Conservation (phyloP, 768 basidiomycete species). For the Clitopilus passeckerianus region DNA sequence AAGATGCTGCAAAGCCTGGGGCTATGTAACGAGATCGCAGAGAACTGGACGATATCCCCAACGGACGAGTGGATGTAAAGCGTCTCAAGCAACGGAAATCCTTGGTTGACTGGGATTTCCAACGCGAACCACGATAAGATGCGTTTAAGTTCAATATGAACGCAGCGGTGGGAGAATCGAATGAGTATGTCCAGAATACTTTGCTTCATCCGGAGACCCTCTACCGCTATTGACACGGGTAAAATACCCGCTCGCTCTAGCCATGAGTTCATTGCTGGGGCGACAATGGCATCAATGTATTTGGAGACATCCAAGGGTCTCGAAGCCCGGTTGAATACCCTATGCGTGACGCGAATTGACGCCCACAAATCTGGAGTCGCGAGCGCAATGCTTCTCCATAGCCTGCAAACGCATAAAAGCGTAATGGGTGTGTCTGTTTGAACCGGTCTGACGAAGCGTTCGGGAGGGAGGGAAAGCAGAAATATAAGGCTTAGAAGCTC, state of each 20-base stretch:
- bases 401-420: constrained; percentile 1
- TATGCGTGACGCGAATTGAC: background rate
- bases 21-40: background rate
- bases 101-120: background rate
- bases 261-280: constrained; percentile 1
- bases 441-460: background rate
- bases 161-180: constrained; percentile 1
- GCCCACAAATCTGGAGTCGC: constrained; percentile 6
- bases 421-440: constrained; percentile 2
- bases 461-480: background rate
- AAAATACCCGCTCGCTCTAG: constrained; percentile 3
- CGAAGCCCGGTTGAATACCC: background rate
- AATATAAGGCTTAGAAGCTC: constrained; percentile 4
- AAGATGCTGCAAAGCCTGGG: constrained; percentile 1
- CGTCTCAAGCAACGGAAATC: background rate
- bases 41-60: background rate
- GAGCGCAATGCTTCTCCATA: constrained; percentile 6
- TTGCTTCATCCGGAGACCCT: background rate
- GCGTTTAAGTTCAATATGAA: background rate
- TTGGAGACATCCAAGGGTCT: background rate
- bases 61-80: background rate
- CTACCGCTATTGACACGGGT: constrained; percentile 6
- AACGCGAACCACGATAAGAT: background rate
- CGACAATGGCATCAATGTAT: background rate
- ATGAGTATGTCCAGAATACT: background rate